These are phyloP conservation scores for Sporothrix protearum DNA, from an alignment of 2,329 filamentous ascomycete species.

Conservation along the genomic window DNA sequence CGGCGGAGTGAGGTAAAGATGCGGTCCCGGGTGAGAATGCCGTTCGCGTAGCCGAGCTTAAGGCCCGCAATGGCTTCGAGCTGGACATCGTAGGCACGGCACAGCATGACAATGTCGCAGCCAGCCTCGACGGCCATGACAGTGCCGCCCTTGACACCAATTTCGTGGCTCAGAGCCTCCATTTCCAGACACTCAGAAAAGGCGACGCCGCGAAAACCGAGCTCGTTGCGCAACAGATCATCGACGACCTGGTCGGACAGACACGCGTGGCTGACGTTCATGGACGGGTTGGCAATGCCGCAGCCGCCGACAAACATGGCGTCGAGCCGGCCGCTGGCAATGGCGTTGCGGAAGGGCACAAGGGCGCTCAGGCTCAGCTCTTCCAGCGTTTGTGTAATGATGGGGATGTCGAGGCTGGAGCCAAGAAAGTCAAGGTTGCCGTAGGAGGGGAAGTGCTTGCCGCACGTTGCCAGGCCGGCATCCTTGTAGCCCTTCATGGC, in stretches of 20 bases:
- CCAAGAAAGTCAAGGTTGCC: constrained; percentile 92
- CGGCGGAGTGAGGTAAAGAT: constrained; percentile 76
- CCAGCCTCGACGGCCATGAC: constrained; percentile 97
- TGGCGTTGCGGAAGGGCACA: constrained; percentile 87
- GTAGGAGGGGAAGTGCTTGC: constrained; percentile 95
- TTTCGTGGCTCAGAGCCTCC: constrained; percentile 92
- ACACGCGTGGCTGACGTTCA: constrained; percentile 95
- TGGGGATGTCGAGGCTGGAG: constrained; percentile 85
- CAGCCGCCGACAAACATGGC: constrained; percentile 96
- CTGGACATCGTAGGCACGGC: constrained; percentile 81
- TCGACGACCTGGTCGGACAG: constrained; percentile 91
- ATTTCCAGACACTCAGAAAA: constrained; percentile 96
- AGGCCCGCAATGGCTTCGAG: constrained; percentile 87
- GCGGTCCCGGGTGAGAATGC: constrained; percentile 76
- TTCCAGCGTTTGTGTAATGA: constrained; percentile 91
- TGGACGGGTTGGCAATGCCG: constrained; percentile 82
- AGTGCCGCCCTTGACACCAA: constrained; percentile 93
- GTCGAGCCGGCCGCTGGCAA: constrained; percentile 75
- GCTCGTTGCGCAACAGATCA: constrained; percentile 78
- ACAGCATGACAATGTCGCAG: constrained; percentile 86
- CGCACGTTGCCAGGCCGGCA: constrained; percentile 81
- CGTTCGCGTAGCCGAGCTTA: constrained; percentile 84
- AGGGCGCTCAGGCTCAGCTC: constrained; percentile 88
- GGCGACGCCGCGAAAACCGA: constrained; percentile 86
- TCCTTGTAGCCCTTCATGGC: constrained; percentile 92